phyloP scores from a whole-genome alignment of 345 rosid genomes.

The Citrus medica region DNA sequence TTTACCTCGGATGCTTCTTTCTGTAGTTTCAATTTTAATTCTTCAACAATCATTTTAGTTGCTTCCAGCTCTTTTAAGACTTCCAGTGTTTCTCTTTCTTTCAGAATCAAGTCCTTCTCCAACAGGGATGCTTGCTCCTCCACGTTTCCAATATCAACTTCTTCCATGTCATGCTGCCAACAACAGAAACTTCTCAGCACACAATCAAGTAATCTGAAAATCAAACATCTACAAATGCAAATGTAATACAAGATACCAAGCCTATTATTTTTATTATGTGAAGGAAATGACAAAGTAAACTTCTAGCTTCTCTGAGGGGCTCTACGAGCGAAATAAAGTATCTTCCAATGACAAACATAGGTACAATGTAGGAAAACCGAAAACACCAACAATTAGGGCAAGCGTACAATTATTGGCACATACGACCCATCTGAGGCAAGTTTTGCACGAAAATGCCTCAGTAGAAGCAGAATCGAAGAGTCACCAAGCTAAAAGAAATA shows the following conservation, averaged over 20 bases:
- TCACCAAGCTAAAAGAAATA: neutral
- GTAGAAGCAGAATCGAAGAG: neutral
- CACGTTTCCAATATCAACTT: constrained; percentile 41
- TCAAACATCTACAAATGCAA: neutral
- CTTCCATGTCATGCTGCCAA: constrained; percentile 45
- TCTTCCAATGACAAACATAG: neutral
- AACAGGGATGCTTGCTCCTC: constrained; percentile 56
- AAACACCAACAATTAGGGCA: neutral
- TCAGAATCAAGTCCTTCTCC: constrained; percentile 61
- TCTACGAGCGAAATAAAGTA: neutral
- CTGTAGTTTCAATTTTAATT: constrained; percentile 57
- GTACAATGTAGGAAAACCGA: neutral
- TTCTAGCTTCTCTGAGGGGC: neutral
- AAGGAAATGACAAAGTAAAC: neutral
- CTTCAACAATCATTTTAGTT: constrained; percentile 52
- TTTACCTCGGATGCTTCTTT: constrained; percentile 46
- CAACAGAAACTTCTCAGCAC: constrained; percentile 5
- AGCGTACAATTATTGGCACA: neutral
- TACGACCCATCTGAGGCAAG: neutral
- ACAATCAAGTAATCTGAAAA: neutral
- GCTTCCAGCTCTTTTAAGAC: constrained; percentile 73
- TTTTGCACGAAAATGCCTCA: neutral
- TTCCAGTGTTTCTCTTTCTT: constrained; percentile 70
- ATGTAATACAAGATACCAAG: neutral
- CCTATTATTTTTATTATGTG: neutral